Evolutionary conservation across 31 red algal genomes (phyloP).

Genomic region (Porphyra umbilicalis): DNA sequence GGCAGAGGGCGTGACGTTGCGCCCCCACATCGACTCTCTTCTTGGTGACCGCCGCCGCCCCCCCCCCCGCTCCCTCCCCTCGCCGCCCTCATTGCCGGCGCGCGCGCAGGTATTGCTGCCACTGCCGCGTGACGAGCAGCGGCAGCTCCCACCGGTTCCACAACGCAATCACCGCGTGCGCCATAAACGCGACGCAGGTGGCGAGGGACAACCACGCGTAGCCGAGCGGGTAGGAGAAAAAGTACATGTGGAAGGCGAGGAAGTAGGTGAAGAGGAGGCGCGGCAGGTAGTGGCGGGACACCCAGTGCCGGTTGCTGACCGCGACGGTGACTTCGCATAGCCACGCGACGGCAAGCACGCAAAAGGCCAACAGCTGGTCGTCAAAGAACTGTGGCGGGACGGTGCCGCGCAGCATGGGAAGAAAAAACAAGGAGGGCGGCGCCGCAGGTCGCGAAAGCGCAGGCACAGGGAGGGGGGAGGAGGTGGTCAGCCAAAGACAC

Average conservation of each 20-base stretch:
- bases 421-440: no score
- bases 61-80: not conserved
- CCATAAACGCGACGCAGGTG: slow-evolving; percentile 87
- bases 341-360: slow-evolving; percentile 87
- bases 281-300: slow-evolving; percentile 60
- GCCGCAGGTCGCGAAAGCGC: no score
- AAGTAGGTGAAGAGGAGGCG: slow-evolving; percentile 84
- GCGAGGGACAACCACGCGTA: slow-evolving; percentile 76
- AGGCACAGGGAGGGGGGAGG: not conserved
- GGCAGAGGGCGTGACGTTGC: no score
- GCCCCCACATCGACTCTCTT: no score
- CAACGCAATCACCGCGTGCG: slow-evolving; percentile 65
- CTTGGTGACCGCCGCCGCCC: not conserved
- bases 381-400: slow-evolving; percentile 56
- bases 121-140: slow-evolving; percentile 9
- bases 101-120: not conserved
- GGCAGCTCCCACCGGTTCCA: slow-evolving; percentile 81
- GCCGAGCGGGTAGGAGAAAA: slow-evolving; percentile 95
- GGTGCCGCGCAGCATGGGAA: not conserved
- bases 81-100: not conserved
- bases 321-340: slow-evolving; percentile 65
- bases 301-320: slow-evolving; percentile 65
- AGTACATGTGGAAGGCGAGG: slow-evolving; percentile 92
- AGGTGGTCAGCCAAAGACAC: no score
- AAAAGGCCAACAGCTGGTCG: slow-evolving; percentile 81